Conservation (phyloP, 2,329 filamentous ascomycete genomes). For the Penicillium sp. region DNA sequence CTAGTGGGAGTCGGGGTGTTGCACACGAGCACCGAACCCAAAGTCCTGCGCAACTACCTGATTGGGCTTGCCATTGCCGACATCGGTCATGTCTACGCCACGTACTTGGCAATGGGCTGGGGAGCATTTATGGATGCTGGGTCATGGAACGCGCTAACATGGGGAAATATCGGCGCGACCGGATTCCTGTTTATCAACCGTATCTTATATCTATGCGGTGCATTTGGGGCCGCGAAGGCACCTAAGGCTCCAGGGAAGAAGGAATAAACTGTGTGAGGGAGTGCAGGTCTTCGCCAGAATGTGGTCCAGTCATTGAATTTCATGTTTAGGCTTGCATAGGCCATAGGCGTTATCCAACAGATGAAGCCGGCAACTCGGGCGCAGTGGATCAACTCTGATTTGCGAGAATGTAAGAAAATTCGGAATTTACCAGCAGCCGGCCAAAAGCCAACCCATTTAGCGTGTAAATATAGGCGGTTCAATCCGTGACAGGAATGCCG, state of each 20-base stretch:
- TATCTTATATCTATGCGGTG: constrained; percentile 57
- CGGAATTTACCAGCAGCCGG: not conserved
- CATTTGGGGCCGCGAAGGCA: constrained; percentile 52
- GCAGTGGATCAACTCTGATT: constrained; percentile 13
- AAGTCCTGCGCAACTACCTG: constrained; percentile 66
- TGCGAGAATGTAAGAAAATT: not conserved
- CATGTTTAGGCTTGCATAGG: not conserved
- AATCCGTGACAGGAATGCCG: no score
- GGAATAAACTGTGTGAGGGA: constrained; percentile 32
- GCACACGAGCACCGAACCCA: constrained; percentile 62
- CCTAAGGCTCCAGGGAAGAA: constrained; percentile 31
- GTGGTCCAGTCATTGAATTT: not conserved
- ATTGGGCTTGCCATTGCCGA: constrained; percentile 64
- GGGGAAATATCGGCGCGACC: constrained; percentile 69
- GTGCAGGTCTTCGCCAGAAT: not conserved
- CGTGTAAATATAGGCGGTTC: no score
- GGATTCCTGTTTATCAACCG: constrained; percentile 58
- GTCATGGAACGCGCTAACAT: constrained; percentile 68
- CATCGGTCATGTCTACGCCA: constrained; percentile 65
- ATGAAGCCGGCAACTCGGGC: constrained; percentile 7
- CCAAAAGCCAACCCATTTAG: not conserved
- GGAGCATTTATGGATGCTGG: constrained; percentile 53
- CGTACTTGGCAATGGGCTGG: constrained; percentile 58
- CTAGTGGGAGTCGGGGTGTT: constrained; percentile 64
- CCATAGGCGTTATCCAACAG: not conserved